These are phyloP conservation scores for Rhodofomes roseus DNA, from an alignment of 1,284 basidiomycete genomes.

Conservation along the genomic window DNA sequence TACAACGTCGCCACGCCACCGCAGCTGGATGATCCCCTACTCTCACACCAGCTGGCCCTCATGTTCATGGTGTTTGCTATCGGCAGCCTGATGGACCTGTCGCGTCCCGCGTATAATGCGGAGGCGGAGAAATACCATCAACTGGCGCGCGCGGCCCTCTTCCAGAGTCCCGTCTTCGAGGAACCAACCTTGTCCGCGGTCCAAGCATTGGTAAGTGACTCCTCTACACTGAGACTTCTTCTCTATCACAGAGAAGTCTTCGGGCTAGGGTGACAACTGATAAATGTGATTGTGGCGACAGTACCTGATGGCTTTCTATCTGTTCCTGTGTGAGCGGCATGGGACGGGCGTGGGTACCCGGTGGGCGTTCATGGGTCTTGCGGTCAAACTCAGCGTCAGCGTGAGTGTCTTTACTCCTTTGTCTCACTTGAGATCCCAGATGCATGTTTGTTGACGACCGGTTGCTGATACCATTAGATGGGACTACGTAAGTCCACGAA, in stretches of 20 bases:
- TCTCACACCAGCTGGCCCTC: slow-evolving; percentile 65
- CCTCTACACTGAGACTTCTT: neutral
- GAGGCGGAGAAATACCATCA: slow-evolving; percentile 80
- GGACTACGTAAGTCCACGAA: slow-evolving; percentile 59
- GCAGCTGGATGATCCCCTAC: slow-evolving; percentile 51
- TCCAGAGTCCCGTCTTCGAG: slow-evolving; percentile 68
- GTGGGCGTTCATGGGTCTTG: slow-evolving; percentile 76
- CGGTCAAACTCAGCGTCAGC: slow-evolving; percentile 74
- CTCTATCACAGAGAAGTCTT: neutral
- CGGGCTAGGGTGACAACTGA: slow-evolving; percentile 5
- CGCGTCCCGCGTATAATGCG: slow-evolving; percentile 60
- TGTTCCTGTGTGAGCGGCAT: slow-evolving; percentile 72
- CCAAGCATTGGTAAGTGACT: slow-evolving; percentile 58
- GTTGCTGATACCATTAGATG: slow-evolving; percentile 41
- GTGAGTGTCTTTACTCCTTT: slow-evolving; percentile 39
- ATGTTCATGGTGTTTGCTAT: slow-evolving; percentile 76
- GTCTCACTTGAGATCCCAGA: neutral
- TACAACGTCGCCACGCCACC: slow-evolving; percentile 47
- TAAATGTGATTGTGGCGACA: slow-evolving; percentile 22
- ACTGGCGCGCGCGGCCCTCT: slow-evolving; percentile 66
- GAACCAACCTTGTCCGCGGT: slow-evolving; percentile 71
- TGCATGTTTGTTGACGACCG: neutral
- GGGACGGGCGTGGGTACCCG: slow-evolving; percentile 68
- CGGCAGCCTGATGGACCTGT: slow-evolving; percentile 66
- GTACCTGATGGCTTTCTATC: slow-evolving; percentile 77